phyloP scores from a whole-genome alignment of 1,139 yeast species.

The Saccharomyces hybrid region DNA sequence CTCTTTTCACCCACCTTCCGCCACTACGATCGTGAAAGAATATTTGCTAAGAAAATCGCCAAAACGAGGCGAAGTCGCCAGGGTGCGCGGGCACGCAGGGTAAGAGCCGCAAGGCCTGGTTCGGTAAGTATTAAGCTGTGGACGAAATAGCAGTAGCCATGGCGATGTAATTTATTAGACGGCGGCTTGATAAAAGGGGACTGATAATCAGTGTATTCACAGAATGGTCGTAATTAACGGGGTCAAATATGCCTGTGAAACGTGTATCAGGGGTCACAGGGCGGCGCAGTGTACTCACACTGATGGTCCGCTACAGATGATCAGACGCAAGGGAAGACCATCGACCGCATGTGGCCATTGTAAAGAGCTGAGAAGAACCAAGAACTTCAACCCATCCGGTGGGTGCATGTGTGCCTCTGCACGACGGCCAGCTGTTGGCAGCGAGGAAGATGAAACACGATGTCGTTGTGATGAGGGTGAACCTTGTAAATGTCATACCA shows the following conservation, averaged over 20 bases:
- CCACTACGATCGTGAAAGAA: not conserved
- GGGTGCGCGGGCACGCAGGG: not conserved
- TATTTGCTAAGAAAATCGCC: not conserved
- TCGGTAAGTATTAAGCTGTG: not conserved
- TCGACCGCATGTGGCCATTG: conserved; percentile 87
- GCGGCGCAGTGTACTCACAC: conserved; percentile 88
- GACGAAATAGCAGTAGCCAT: not conserved
- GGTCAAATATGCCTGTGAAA: conserved; percentile 87
- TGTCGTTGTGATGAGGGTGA: conserved; percentile 10
- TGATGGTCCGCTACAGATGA: conserved; percentile 78
- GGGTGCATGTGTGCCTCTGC: conserved; percentile 59
- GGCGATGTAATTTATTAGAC: not conserved
- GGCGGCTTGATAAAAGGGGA: not conserved
- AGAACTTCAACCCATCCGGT: conserved; percentile 54
- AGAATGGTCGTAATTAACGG: conserved; percentile 82
- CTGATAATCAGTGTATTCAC: not conserved
- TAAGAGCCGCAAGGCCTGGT: not conserved
- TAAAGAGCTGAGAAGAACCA: conserved; percentile 63
- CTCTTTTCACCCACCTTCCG: not conserved
- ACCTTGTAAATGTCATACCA: conserved; percentile 4
- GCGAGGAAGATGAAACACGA: conserved; percentile 33
- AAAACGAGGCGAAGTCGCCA: conserved; percentile 1
- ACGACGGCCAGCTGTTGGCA: conserved; percentile 29
- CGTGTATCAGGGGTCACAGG: conserved; percentile 92
- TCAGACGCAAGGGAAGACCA: conserved; percentile 94